A percentile compares a stretch with the other conserved stretches of the same genome.
Conservation (phyloP, 352 stramenopile species). For the Phytophthora foliorum region DNA sequence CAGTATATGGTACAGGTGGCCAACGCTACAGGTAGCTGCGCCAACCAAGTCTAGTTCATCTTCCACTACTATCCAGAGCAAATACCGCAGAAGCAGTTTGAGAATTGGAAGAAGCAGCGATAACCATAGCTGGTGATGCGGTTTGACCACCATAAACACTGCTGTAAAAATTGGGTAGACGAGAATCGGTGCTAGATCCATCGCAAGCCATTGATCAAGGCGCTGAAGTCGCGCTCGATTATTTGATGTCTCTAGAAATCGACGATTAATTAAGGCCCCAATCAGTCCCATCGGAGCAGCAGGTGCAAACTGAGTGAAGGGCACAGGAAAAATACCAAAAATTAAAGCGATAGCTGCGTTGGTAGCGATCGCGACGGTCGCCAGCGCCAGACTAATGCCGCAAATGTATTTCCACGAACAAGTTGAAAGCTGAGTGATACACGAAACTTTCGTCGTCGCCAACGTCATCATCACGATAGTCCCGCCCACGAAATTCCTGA, state of each 20-base stretch:
- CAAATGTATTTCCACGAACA: constrained; percentile 20
- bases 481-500: constrained; percentile 29
- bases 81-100: constrained; percentile 38
- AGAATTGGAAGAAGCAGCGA: constrained; percentile 43
- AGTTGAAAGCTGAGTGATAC: constrained; percentile 24
- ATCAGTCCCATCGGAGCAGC: constrained; percentile 10
- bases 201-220: constrained; percentile 15
- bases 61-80: constrained; percentile 25
- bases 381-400: constrained; percentile 10
- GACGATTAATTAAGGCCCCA: constrained; percentile 3
- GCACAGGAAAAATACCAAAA: constrained; percentile 40
- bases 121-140: constrained; percentile 36
- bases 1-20: constrained; percentile 51
- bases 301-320: constrained; percentile 35
- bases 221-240: constrained; percentile 12
- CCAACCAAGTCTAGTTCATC: constrained; percentile 35
- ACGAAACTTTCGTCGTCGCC: constrained; percentile 25
- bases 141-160: constrained; percentile 36
- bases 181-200: constrained; percentile 35
- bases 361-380: constrained; percentile 20
- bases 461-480: constrained; percentile 19
- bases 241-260: constrained; percentile 8
- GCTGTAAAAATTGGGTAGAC: constrained; percentile 44
- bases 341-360: constrained; percentile 13
- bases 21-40: constrained; percentile 25